Percentiles rank a stretch among this genome's conserved stretches.
These are phyloP conservation scores for Stemphylium lycopersici DNA, from an alignment of 2,329 filamentous ascomycete genomes.

Conservation along the genomic window DNA sequence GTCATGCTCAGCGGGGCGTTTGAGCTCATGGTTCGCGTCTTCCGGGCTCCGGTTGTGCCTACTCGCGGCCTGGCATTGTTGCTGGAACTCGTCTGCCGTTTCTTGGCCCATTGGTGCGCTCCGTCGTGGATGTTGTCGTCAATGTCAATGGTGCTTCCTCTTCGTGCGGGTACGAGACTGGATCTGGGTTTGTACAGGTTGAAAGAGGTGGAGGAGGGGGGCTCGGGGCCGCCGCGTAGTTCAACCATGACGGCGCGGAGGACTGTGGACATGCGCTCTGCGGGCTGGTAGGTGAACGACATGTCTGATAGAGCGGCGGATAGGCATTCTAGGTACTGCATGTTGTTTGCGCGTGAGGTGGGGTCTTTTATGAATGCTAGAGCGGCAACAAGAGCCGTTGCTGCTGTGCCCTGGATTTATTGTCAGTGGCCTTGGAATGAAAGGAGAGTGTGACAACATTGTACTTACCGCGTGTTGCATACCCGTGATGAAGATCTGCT, in stretches of 20 bases:
- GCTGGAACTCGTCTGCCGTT: constrained; percentile 32
- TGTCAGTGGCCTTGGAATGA: background rate
- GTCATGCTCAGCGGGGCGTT: background rate
- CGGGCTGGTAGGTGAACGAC: constrained; percentile 60
- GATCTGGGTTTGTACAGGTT: constrained; percentile 36
- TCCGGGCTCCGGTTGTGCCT: constrained; percentile 13
- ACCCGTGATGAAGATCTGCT: constrained; percentile 58
- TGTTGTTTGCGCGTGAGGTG: constrained; percentile 49
- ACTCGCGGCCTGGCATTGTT: constrained; percentile 18
- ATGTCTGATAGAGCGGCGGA: constrained; percentile 60
- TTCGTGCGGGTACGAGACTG: constrained; percentile 37
- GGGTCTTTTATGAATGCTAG: constrained; percentile 49
- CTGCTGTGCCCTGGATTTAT: constrained; percentile 55
- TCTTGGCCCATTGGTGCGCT: constrained; percentile 23
- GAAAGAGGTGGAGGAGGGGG: constrained; percentile 15
- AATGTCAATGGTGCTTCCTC: constrained; percentile 33
- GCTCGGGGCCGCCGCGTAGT: constrained; percentile 41
- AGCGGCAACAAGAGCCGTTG: constrained; percentile 61
- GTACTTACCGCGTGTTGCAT: constrained; percentile 57
- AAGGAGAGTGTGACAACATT: background rate
- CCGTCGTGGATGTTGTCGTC: constrained; percentile 16
- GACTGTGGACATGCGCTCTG: constrained; percentile 60
- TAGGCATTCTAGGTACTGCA: constrained; percentile 61
- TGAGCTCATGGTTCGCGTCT: constrained; percentile 8
- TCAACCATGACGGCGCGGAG: constrained; percentile 61